Evolutionary conservation across 148 eudicot species (phyloP).

Genomic region (Nepenthes mirabilis): DNA sequence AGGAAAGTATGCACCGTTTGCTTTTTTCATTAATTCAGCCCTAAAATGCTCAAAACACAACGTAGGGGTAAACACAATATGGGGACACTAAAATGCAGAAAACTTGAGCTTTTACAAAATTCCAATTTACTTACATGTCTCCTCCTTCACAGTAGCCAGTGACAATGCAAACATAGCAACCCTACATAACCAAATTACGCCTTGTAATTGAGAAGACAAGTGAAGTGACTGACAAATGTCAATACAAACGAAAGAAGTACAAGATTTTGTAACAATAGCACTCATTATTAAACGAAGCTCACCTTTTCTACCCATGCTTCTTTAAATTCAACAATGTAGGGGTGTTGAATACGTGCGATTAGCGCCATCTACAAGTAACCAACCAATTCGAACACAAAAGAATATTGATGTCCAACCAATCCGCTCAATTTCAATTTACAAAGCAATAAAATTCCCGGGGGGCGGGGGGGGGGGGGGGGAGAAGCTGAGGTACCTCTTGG

Average conservation of each 20-base stretch:
- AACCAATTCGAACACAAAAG: not conserved
- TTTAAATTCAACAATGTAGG: slow-evolving; percentile 85
- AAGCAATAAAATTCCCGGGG: no score
- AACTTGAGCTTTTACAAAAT: not conserved
- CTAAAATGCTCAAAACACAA: slow-evolving; percentile 22
- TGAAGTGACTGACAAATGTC: not conserved
- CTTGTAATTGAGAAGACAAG: not conserved
- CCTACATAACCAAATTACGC: slow-evolving; percentile 29
- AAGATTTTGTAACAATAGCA: not conserved
- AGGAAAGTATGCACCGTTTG: slow-evolving; percentile 67
- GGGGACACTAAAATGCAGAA: not conserved
- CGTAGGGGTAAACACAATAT: not conserved
- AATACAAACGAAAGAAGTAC: not conserved
- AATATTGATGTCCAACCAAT: not conserved
- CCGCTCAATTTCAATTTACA: no score
- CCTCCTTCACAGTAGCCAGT: slow-evolving; percentile 99
- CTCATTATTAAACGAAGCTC: not conserved
- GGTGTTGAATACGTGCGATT: slow-evolving; percentile 87
- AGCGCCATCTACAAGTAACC: slow-evolving; percentile 64
- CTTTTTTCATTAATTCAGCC: slow-evolving; percentile 90
- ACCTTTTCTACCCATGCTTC: slow-evolving; percentile 99
- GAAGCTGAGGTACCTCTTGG: slow-evolving; percentile 50
- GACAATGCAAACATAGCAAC: slow-evolving; percentile 97
- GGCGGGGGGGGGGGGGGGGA: no score
- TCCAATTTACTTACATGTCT: slow-evolving; percentile 73